A percentile compares a stretch with the other conserved stretches of the same genome.
phyloP scores from a whole-genome alignment of 2,329 filamentous ascomycete species.

The Colletotrichum orbiculare region DNA sequence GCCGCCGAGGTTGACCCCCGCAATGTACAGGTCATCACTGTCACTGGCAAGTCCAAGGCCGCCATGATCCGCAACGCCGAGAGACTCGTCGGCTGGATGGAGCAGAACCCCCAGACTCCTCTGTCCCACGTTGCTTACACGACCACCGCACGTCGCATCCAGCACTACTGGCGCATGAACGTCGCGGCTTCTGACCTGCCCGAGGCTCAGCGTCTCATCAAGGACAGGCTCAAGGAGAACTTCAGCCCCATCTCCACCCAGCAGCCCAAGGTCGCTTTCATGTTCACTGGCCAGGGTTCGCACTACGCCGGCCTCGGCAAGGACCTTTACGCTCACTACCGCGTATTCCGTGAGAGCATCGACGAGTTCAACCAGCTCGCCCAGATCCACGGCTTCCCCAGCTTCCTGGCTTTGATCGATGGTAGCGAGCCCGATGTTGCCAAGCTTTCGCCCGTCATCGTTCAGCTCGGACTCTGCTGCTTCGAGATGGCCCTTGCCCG shows the following conservation, averaged over 20 bases:
- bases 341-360: constrained; percentile 62
- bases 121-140: constrained; percentile 73
- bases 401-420: constrained; percentile 62
- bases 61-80: constrained; percentile 70
- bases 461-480: constrained; percentile 65
- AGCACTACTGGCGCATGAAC: constrained; percentile 55
- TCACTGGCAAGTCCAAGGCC: constrained; percentile 66
- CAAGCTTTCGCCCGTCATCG: constrained; percentile 60
- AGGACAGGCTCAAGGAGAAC: constrained; percentile 52
- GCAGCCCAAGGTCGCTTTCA: constrained; percentile 61
- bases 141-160: constrained; percentile 73
- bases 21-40: constrained; percentile 65
- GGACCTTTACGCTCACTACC: constrained; percentile 59
- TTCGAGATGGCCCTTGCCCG: constrained; percentile 68
- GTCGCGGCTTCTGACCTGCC: constrained; percentile 54
- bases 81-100: constrained; percentile 65
- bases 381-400: constrained; percentile 64
- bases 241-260: constrained; percentile 55
- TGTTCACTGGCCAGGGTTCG: constrained; percentile 68
- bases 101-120: constrained; percentile 60
- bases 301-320: constrained; percentile 63
- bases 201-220: constrained; percentile 57
- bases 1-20: constrained; percentile 64
- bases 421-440: constrained; percentile 53
- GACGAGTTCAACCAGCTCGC: constrained; percentile 67